These are phyloP conservation scores for Fraxinus nigra DNA, from an alignment of 305 asterid species.

Conservation along the genomic window DNA sequence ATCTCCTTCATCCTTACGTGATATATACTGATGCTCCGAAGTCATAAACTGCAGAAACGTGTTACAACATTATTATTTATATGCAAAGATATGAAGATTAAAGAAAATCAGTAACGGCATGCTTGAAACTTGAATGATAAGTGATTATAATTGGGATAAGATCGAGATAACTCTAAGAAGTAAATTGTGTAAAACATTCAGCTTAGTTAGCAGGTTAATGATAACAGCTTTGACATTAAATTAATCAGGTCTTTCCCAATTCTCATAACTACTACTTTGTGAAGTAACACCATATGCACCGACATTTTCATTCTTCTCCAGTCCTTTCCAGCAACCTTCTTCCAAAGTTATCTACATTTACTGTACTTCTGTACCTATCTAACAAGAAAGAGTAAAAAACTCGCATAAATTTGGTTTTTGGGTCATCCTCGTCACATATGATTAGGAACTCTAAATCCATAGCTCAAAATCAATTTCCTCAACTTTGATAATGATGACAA, in stretches of 20 bases:
- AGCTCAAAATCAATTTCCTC: neutral
- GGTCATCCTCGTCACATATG: neutral
- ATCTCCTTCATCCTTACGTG: slow-evolving; percentile 84
- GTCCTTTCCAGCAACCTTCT: neutral
- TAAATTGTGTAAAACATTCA: neutral
- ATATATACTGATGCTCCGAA: slow-evolving; percentile 87
- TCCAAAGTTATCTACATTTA: neutral
- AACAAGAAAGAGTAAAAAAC: neutral
- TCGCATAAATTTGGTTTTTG: neutral
- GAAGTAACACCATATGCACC: neutral
- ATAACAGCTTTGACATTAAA: neutral
- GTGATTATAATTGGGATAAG: neutral
- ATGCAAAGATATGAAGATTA: neutral
- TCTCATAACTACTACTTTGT: slow-evolving; percentile 3
- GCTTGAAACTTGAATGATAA: neutral
- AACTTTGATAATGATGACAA: neutral
- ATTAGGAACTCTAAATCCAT: neutral
- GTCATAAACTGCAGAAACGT: slow-evolving; percentile 81
- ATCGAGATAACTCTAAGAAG: slow-evolving; percentile 8
- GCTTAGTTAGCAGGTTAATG: neutral
- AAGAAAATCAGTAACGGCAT: slow-evolving; percentile 5
- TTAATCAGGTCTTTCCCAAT: neutral
- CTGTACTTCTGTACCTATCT: neutral
- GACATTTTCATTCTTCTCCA: neutral
- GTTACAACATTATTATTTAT: neutral